These are phyloP conservation scores for Lipomyces mesembrius DNA, from an alignment of 805 yeast genomes.

Conservation along the genomic window DNA sequence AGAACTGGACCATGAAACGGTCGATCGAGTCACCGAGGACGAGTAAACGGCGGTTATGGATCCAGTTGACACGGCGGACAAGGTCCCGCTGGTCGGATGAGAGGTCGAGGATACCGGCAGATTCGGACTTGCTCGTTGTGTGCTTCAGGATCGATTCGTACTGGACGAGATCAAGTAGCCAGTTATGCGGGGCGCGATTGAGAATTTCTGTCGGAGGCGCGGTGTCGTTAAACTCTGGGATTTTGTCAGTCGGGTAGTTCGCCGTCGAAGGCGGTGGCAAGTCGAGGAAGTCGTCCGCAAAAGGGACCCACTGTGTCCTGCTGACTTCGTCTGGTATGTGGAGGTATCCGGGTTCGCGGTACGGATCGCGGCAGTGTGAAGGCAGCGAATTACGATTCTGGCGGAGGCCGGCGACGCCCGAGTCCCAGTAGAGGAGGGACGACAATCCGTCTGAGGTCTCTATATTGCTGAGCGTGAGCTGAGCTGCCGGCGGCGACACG, in stretches of 20 bases:
- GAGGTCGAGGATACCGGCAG: slow-evolving; percentile 10
- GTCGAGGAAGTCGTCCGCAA: slow-evolving; percentile 12
- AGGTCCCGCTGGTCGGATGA: slow-evolving; percentile 14
- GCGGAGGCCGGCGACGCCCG: neutral
- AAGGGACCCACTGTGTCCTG: slow-evolving; percentile 28
- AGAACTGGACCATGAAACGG: slow-evolving; percentile 31
- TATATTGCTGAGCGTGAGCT: neutral
- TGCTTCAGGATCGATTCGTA: slow-evolving; percentile 14
- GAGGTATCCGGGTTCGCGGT: slow-evolving; percentile 29
- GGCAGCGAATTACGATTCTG: neutral
- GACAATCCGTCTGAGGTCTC: neutral
- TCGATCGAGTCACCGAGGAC: slow-evolving; percentile 35
- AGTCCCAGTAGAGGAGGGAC: neutral
- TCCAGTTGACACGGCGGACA: slow-evolving; percentile 29
- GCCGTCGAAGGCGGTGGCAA: slow-evolving; percentile 28
- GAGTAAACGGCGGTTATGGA: slow-evolving; percentile 31
- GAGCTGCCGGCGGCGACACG: neutral
- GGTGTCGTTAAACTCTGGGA: slow-evolving; percentile 24
- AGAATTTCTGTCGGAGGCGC: slow-evolving; percentile 22
- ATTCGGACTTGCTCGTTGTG: neutral
- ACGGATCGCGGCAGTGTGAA: slow-evolving; percentile 28
- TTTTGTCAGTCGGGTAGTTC: slow-evolving; percentile 22
- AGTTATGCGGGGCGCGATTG: slow-evolving; percentile 22
- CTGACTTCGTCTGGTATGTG: slow-evolving; percentile 6
- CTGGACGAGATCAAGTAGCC: slow-evolving; percentile 17